phyloP scores from a whole-genome alignment of 164 flowering plant species.

The Cinnamomum micranthum region DNA sequence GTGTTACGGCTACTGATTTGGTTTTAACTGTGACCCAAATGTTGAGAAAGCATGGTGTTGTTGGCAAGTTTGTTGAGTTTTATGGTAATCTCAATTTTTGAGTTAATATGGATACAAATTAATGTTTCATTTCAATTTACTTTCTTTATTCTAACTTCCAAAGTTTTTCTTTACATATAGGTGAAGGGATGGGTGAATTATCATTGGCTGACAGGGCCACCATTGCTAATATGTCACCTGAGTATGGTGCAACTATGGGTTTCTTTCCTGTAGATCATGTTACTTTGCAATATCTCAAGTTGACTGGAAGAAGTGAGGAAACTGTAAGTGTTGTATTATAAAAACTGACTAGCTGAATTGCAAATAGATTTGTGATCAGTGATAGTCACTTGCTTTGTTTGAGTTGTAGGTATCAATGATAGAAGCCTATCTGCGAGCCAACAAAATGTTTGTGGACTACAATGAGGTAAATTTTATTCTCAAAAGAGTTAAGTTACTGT shows the following conservation, averaged over 20 bases:
- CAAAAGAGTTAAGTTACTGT: conserved; percentile 5
- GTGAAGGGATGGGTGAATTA: conserved; percentile 75
- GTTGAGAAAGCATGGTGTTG: conserved; percentile 63
- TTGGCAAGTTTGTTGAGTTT: conserved; percentile 90
- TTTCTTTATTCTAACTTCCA: conserved; percentile 1
- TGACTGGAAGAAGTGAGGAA: conserved; percentile 88
- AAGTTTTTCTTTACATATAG: conserved; percentile 25
- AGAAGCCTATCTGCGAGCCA: conserved; percentile 75
- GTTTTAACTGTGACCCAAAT: conserved; percentile 59
- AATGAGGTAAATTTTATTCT: conserved; percentile 45
- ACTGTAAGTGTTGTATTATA: conserved; percentile 40
- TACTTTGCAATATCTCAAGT: conserved; percentile 69
- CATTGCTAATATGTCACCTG: conserved; percentile 85
- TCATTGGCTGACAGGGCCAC: conserved; percentile 87
- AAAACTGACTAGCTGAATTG: background rate
- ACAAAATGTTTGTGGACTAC: conserved; percentile 86
- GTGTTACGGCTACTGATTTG: conserved; percentile 67
- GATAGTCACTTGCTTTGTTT: conserved; percentile 3
- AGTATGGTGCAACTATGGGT: conserved; percentile 94
- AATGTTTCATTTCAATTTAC: background rate
- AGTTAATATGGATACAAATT: background rate
- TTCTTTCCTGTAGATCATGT: conserved; percentile 93
- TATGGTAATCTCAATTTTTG: conserved; percentile 42
- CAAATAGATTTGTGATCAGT: conserved; percentile 1
- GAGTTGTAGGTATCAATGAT: conserved; percentile 57